Percentiles rank a stretch among this genome's conserved stretches.
Evolutionary conservation across 2,329 filamentous ascomycete genomes (phyloP).

Genomic region (Stachybotrys echinatus): DNA sequence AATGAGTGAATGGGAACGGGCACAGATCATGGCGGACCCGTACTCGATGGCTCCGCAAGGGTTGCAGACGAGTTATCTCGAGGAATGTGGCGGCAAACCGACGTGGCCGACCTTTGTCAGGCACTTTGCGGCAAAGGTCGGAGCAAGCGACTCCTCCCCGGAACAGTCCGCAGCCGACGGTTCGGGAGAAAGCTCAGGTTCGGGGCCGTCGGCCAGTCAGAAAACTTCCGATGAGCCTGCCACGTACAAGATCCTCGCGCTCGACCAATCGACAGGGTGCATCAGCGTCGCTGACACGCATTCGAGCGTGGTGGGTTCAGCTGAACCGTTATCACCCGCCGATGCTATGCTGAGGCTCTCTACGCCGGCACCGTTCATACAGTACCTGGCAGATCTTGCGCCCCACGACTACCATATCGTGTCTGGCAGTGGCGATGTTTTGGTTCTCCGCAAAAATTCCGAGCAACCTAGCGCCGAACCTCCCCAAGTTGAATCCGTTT

Average conservation of each 20-base stretch:
- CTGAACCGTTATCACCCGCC: conserved; percentile 49
- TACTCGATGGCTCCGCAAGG: conserved; percentile 42
- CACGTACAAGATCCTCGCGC: conserved; percentile 61
- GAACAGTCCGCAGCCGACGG: not conserved
- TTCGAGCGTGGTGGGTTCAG: conserved; percentile 43
- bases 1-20: conserved; percentile 5
- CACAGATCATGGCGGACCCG: conserved; percentile 22
- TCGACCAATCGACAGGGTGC: conserved; percentile 52
- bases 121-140: conserved; percentile 13
- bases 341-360: conserved; percentile 56
- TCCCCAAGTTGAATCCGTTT: not conserved
- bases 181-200: not conserved
- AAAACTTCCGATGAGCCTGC: conserved; percentile 6
- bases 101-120: conserved; percentile 30
- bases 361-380: conserved; percentile 60
- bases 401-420: conserved; percentile 62
- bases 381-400: conserved; percentile 54
- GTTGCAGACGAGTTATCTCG: conserved; percentile 39
- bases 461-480: conserved; percentile 8
- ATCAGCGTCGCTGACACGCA: conserved; percentile 57
- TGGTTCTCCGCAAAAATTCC: conserved; percentile 58
- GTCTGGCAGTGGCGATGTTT: conserved; percentile 55
- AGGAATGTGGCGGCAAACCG: conserved; percentile 32
- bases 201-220: no score
- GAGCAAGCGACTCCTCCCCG: not conserved